Base-by-base conservation (phyloP, 768 basidiomycete genomes). In the Hypholoma sublateritium region DNA sequence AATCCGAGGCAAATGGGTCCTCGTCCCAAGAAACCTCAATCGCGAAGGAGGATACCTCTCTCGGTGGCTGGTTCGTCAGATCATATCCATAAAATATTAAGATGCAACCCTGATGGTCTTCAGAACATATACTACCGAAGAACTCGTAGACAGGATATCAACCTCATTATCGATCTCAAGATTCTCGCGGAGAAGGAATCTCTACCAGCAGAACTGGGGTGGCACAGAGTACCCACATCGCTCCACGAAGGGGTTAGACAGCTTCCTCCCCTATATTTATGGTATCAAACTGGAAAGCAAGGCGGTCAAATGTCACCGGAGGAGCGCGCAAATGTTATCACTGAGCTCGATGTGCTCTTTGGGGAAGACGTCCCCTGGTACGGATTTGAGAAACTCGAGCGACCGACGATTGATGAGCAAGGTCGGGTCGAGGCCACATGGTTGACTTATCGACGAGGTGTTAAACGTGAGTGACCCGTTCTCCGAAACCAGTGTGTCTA, bases 291-390 rank as follows among this genome's bases (percentile, higher is more conserved):
- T 8, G 87, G 84, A 6, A 89, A 89, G 65, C 83, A 87, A 1
- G 73, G 83, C 36, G 74, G 73, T 14, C 78, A 86, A 19, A 85
- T 91, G 83, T 75, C 72, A n/a, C 52, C 75, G 8, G 78, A 80
- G 39, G 83, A 89, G 62, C 77, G 79, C 58, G 67, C 77, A 34
- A 75, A 87, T 42, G 73, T 94, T 22, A 84, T 98, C 64, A 98
- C 95, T 0, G 95, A 98, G 70, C 59, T 98, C n/a, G 95, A 98
- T 66, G 80, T 98, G 3, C 71, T 93, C 0, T 97, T 85, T 66
- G 96, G 96, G 4, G 87, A 93, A 55, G 89, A 87, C 52, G 77
- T 80, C 7, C 85, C 93, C 0, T 93, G 91, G 86, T 94, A 86
- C 62, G 94, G 94, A 0, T 98, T 95, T 66, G 84, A 93, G 61